Conservation (phyloP, 768 basidiomycete species). For the Pulveroboletus ravenelii region DNA sequence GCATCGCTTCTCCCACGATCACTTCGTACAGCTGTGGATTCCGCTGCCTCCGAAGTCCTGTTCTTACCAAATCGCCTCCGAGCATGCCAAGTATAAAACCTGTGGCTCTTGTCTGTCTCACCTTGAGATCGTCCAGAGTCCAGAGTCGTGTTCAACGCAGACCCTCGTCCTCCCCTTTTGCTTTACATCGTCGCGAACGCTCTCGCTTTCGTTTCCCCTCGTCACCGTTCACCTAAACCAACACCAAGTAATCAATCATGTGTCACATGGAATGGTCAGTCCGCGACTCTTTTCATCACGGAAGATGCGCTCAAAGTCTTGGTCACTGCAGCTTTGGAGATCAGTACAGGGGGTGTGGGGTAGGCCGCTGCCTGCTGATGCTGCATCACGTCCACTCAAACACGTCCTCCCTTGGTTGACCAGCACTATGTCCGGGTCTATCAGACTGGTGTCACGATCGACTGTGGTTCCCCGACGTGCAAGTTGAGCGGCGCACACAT, state of each 20-base stretch:
- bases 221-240: conserved; percentile 1
- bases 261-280: conserved; percentile 56
- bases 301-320: conserved; percentile 7
- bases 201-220: background rate
- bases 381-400: conserved; percentile 2
- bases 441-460: conserved; percentile 54
- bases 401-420: background rate
- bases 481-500: conserved; percentile 52
- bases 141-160: background rate
- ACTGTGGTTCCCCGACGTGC: conserved; percentile 51
- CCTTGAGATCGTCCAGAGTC: background rate
- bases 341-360: conserved; percentile 41
- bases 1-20: conserved; percentile 30
- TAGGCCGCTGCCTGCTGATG: conserved; percentile 14
- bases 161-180: background rate
- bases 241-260: conserved; percentile 33
- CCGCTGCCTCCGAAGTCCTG: conserved; percentile 27
- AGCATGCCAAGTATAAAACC: conserved; percentile 29
- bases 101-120: conserved; percentile 5
- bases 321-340: conserved; percentile 33
- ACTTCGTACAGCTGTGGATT: conserved; percentile 27
- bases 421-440: conserved; percentile 65
- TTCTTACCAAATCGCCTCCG: conserved; percentile 28
- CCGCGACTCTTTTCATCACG: background rate
- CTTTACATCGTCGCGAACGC: background rate